Evolutionary conservation across 306 rosid genomes (phyloP).

Genomic region (cucumber (Cucumis sativus)): DNA sequence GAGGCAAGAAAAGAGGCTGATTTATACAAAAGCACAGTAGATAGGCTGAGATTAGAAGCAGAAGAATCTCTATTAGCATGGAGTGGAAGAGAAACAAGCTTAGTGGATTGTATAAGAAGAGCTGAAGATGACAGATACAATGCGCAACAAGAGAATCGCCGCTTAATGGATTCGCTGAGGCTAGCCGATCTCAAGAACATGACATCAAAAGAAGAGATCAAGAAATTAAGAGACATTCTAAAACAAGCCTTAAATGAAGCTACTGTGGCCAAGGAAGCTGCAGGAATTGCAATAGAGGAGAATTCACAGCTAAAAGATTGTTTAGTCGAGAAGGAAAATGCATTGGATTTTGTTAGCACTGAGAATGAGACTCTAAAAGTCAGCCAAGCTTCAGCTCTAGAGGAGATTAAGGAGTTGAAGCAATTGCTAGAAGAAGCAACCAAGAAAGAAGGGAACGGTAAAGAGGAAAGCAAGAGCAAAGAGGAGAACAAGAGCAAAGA

Average conservation of each 20-base stretch:
- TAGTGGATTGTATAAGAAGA: slow-evolving; percentile 59
- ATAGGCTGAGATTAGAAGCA: slow-evolving; percentile 68
- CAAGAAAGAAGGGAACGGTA: slow-evolving; percentile 15
- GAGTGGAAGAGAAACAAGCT: slow-evolving; percentile 55
- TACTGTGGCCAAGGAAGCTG: slow-evolving; percentile 66
- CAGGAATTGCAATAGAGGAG: slow-evolving; percentile 58
- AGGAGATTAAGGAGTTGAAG: slow-evolving; percentile 53
- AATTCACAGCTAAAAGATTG: slow-evolving; percentile 51
- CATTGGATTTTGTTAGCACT: slow-evolving; percentile 23
- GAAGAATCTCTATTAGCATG: slow-evolving; percentile 67
- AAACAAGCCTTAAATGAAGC: slow-evolving; percentile 86
- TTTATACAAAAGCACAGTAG: slow-evolving; percentile 35
- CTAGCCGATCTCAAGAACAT: slow-evolving; percentile 25
- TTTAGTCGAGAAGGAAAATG: slow-evolving; percentile 23
- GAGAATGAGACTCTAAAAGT: slow-evolving; percentile 53
- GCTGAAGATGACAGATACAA: slow-evolving; percentile 52
- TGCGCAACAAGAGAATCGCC: slow-evolving; percentile 29
- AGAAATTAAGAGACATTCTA: slow-evolving; percentile 65
- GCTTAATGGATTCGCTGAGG: slow-evolving; percentile 19
- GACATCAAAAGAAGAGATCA: slow-evolving; percentile 59
- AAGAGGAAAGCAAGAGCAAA: slow-evolving; percentile 5
- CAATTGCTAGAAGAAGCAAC: slow-evolving; percentile 33
- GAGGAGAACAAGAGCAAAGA: not conserved
- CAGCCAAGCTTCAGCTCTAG: slow-evolving; percentile 49
- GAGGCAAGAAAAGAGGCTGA: slow-evolving; percentile 55